Conservation (phyloP, 768 basidiomycete genomes). For the Russula olivacea region DNA sequence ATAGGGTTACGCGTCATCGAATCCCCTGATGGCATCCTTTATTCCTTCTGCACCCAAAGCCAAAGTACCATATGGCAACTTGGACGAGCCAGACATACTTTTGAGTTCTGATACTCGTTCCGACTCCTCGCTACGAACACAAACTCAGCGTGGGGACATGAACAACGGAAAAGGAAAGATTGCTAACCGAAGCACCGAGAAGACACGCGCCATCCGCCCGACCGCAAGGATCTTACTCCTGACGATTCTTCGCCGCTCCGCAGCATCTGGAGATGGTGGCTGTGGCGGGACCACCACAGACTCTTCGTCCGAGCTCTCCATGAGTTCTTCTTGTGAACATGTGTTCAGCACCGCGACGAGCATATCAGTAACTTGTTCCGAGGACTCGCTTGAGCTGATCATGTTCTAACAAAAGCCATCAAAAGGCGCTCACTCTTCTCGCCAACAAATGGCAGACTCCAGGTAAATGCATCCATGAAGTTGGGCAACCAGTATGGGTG, state of each 20-base stretch:
- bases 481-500: constrained; percentile 96
- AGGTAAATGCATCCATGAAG: constrained; percentile 97
- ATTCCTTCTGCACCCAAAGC: constrained; percentile 90
- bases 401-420: background rate
- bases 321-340: constrained; percentile 95
- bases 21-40: constrained; percentile 87
- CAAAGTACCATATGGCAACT: constrained; percentile 76
- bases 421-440: constrained; percentile 70
- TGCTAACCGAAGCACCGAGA: constrained; percentile 85
- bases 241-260: constrained; percentile 83
- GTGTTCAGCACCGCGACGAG: constrained; percentile 94
- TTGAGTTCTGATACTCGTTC: constrained; percentile 97
- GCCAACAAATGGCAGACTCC: constrained; percentile 96
- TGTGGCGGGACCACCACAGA: constrained; percentile 39
- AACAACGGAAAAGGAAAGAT: background rate
- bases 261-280: constrained; percentile 40
- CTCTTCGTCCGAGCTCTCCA: constrained; percentile 57
- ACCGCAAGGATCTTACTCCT: constrained; percentile 99
- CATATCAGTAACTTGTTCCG: constrained; percentile 88
- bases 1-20: constrained; percentile 85
- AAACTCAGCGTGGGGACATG: background rate
- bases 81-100: constrained; percentile 71
- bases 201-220: constrained; percentile 92
- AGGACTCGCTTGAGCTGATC: constrained; percentile 5
- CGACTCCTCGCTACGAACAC: constrained; percentile 78